A percentile compares a stretch with the other conserved stretches of the same genome.
Evolutionary conservation across 2,329 filamentous ascomycete species (phyloP).

Genomic region (Hypoxylon sp.): DNA sequence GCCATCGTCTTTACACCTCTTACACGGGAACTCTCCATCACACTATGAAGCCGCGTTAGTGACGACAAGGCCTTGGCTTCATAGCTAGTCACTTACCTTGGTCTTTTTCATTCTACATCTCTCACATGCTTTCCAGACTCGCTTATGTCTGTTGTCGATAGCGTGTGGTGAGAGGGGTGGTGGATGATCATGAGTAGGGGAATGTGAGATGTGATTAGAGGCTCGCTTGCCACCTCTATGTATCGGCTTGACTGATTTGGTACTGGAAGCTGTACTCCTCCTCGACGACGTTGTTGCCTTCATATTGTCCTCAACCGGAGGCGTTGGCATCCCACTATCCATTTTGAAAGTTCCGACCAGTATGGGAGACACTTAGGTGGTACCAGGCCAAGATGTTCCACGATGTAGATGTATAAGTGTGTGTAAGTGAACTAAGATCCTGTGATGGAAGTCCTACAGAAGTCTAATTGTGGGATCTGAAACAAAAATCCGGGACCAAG

Average conservation of each 20-base stretch:
- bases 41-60: conserved; percentile 61
- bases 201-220: conserved; percentile 58
- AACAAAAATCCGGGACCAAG: conserved; percentile 20
- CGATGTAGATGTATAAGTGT: conserved; percentile 36
- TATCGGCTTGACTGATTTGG: conserved; percentile 65
- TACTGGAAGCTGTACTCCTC: conserved; percentile 55
- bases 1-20: conserved; percentile 76
- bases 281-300: conserved; percentile 48
- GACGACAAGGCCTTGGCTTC: conserved; percentile 18
- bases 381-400: conserved; percentile 13
- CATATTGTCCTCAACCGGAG: conserved; percentile 61
- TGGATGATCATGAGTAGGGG: conserved; percentile 58
- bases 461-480: conserved; percentile 31
- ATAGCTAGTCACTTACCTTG: conserved; percentile 63
- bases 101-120: conserved; percentile 79
- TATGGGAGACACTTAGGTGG: conserved; percentile 25
- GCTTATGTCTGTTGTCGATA: conserved; percentile 72
- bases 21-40: conserved; percentile 76
- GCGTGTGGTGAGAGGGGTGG: conserved; percentile 57
- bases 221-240: conserved; percentile 68
- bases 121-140: conserved; percentile 78
- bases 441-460: conserved; percentile 20
- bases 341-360: conserved; percentile 57
- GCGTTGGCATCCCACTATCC: conserved; percentile 67
- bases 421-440: conserved; percentile 35